A percentile compares a stretch with the other conserved stretches of the same genome.
phyloP scores from a whole-genome alignment of 306 rosid genomes.

The Fragaria vesca region DNA sequence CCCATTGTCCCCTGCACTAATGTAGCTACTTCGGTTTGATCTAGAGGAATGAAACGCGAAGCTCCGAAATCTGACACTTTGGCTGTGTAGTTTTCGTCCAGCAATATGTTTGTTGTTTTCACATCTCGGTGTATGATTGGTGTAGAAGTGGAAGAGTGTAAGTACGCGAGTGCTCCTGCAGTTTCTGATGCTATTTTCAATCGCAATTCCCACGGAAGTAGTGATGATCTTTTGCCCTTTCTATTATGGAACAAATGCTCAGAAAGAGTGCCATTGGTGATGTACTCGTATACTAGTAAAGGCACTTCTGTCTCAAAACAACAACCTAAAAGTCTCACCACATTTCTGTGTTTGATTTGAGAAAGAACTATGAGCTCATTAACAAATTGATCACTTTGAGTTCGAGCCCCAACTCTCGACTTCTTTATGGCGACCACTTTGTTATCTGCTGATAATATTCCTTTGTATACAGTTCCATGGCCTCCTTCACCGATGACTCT shows the following conservation, averaged over 20 bases:
- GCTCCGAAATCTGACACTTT: constrained; percentile 29
- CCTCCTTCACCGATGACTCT: constrained; percentile 14
- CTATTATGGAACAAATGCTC: not conserved
- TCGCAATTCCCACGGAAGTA: not conserved
- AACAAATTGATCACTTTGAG: too few relatives aligned
- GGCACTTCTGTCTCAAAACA: too few relatives aligned
- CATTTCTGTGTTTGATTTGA: too few relatives aligned
- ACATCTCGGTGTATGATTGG: constrained; percentile 27
- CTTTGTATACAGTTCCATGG: constrained; percentile 13
- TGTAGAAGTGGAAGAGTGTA: constrained; percentile 14
- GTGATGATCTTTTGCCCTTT: not conserved
- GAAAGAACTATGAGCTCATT: too few relatives aligned
- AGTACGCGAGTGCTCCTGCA: constrained; percentile 15
- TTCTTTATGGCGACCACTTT: constrained; percentile 11
- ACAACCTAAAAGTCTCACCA: too few relatives aligned
- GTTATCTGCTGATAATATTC: not conserved
- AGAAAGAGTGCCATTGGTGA: constrained; percentile 17
- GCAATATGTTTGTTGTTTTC: constrained; percentile 11
- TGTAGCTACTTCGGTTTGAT: constrained; percentile 5
- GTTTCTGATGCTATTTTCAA: constrained; percentile 14
- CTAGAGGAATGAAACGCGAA: constrained; percentile 14
- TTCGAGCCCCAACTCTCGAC: not conserved
- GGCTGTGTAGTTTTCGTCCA: constrained; percentile 6
- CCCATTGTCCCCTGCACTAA: constrained; percentile 16
- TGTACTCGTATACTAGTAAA: not conserved